Evolutionary conservation across 441 rosid species (phyloP).

Genomic region (Adansonia madagascariensis): DNA sequence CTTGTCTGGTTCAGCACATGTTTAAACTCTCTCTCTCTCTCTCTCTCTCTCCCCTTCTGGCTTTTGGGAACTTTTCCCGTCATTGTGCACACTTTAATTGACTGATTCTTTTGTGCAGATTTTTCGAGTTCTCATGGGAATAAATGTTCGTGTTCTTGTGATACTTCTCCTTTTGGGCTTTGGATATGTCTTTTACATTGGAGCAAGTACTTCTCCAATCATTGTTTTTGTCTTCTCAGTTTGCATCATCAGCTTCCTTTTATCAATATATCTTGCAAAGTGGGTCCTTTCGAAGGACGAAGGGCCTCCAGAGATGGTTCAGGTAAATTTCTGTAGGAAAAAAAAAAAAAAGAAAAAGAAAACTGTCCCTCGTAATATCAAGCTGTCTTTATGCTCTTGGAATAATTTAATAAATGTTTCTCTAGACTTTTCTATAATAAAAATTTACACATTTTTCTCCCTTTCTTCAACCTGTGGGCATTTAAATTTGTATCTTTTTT

Average conservation of each 20-base stretch:
- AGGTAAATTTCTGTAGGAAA: conserved; percentile 54
- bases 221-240: conserved; percentile 87
- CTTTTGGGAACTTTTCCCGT: conserved; percentile 2
- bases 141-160: conserved; percentile 80
- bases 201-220: conserved; percentile 92
- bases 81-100: not conserved
- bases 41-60: conserved; percentile 7
- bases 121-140: conserved; percentile 75
- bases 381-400: conserved; percentile 13
- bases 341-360: not conserved
- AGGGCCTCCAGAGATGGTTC: conserved; percentile 97
- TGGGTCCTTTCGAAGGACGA: conserved; percentile 99
- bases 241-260: conserved; percentile 82
- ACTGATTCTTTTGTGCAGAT: conserved; percentile 55
- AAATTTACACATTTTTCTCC: no score
- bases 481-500: no score
- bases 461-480: no score
- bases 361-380: conserved; percentile 7
- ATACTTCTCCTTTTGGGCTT: conserved; percentile 70
- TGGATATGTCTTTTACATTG: conserved; percentile 78
- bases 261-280: conserved; percentile 78
- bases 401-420: conserved; percentile 4
- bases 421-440: not conserved
- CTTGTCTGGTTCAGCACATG: conserved; percentile 24
- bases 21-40: not conserved